Conservation (phyloP, 257 asterid species). For the Haberlea rhodopensis region DNA sequence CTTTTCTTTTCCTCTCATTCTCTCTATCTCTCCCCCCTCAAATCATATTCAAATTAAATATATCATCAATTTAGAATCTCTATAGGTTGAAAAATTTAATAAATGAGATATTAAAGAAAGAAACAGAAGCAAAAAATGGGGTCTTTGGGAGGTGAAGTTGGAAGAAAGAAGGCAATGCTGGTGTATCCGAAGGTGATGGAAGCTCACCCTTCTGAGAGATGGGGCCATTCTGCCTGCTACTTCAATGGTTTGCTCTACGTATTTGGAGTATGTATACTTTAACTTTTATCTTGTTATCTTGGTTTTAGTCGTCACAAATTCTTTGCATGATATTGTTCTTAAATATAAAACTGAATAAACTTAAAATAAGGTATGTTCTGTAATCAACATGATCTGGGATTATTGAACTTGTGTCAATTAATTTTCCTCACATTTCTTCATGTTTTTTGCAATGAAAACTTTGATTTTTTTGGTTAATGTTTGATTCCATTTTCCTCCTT, state of each 20-base stretch:
- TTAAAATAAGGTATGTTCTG: no score
- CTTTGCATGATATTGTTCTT: conserved; percentile 22
- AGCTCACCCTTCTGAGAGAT: conserved; percentile 82
- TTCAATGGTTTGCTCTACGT: conserved; percentile 70
- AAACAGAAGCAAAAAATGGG: conserved; percentile 37
- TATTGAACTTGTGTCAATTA: no score
- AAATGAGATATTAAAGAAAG: neutral
- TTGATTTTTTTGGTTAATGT: neutral
- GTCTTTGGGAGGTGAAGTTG: conserved; percentile 50
- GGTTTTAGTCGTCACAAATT: neutral
- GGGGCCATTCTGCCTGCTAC: conserved; percentile 96
- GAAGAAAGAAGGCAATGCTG: conserved; percentile 72
- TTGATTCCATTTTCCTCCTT: neutral
- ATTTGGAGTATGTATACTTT: conserved; percentile 57
- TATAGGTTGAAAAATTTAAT: neutral
- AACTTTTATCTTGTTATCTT: neutral
- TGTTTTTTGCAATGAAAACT: neutral
- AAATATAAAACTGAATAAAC: no score
- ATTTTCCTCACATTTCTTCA: no score
- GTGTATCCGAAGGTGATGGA: conserved; percentile 66
- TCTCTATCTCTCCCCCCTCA: conserved; percentile 24
- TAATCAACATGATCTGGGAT: neutral
- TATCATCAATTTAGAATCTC: conserved; percentile 9
- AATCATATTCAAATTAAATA: conserved; percentile 23
- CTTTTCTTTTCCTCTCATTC: neutral